Percentiles rank a stretch among this genome's conserved stretches.
phyloP scores from a whole-genome alignment of 352 stramenopile genomes.

The Globisporangium cystogenes region DNA sequence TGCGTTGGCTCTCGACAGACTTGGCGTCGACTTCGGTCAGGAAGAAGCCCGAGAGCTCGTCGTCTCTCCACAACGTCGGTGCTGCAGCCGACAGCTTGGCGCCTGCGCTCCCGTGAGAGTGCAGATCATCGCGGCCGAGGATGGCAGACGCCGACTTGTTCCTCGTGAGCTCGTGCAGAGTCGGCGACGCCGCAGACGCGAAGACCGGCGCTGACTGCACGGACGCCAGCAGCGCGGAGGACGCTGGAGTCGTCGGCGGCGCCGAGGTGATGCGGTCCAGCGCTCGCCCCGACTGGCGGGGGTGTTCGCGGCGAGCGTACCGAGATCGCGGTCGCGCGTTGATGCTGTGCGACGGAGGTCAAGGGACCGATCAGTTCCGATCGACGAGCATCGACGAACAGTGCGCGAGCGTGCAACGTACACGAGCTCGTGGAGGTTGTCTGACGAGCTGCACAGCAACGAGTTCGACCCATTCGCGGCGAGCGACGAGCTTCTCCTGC shows the following conservation, averaged over 20 bases:
- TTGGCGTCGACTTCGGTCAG: slow-evolving; percentile 66
- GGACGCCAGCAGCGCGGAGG: background rate
- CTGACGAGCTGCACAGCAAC: slow-evolving; percentile 12
- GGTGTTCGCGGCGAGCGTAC: slow-evolving; percentile 45
- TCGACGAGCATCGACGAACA: slow-evolving; percentile 8
- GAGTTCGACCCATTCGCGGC: background rate
- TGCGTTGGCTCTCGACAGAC: slow-evolving; percentile 14
- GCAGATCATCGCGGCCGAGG: background rate
- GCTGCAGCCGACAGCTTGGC: slow-evolving; percentile 6
- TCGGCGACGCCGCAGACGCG: background rate
- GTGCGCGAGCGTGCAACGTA: background rate
- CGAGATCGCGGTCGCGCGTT: slow-evolving; percentile 44
- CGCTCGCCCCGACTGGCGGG: slow-evolving; percentile 18
- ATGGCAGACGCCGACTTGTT: slow-evolving; percentile 9
- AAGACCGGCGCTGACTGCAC: background rate
- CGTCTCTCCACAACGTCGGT: slow-evolving; percentile 17
- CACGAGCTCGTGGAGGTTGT: slow-evolving; percentile 13
- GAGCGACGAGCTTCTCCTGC: background rate
- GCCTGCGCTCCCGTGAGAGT: background rate
- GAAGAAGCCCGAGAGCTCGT: slow-evolving; percentile 59
- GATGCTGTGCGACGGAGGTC: slow-evolving; percentile 12
- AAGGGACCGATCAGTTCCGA: background rate
- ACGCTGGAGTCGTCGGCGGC: slow-evolving; percentile 12
- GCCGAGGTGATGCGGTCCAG: slow-evolving; percentile 31
- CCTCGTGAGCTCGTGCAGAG: slow-evolving; percentile 1